Evolutionary conservation across 495 filamentous ascomycete species (phyloP).

Genomic region (Cercophora samala): DNA sequence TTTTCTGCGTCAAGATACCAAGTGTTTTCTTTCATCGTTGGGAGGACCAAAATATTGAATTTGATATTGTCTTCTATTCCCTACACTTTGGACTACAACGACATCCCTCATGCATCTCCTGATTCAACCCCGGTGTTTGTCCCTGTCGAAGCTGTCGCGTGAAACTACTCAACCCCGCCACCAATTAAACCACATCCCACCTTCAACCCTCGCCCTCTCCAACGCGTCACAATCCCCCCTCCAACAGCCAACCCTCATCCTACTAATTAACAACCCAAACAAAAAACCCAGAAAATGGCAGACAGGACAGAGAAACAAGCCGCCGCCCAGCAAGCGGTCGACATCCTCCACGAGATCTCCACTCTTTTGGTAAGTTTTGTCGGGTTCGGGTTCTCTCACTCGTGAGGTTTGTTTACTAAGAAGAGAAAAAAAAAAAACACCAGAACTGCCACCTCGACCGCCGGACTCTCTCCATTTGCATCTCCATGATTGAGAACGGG

Average conservation of each 20-base stretch:
- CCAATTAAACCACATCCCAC: not conserved
- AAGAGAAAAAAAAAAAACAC: not conserved
- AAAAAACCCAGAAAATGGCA: conserved; percentile 44
- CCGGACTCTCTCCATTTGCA: conserved; percentile 85
- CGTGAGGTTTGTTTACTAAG: too few relatives aligned
- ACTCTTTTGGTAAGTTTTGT: conserved; percentile 71
- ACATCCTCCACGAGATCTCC: conserved; percentile 93
- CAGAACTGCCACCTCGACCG: conserved; percentile 93
- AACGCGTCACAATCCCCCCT: not conserved
- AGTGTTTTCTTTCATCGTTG: not conserved
- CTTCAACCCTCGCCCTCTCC: not conserved
- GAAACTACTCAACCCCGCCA: not conserved
- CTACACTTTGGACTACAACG: not conserved
- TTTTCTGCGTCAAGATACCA: not conserved
- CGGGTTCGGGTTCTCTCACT: too few relatives aligned
- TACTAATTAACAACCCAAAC: not conserved
- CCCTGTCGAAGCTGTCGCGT: not conserved
- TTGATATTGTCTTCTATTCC: not conserved
- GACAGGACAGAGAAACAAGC: conserved; percentile 59
- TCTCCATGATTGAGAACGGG: conserved; percentile 94
- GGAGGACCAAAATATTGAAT: not conserved
- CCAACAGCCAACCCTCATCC: not conserved
- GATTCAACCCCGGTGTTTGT: too few relatives aligned
- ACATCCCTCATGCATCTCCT: too few relatives aligned
- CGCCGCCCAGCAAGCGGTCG: conserved; percentile 92